Evolutionary conservation across 2,329 filamentous ascomycete genomes (phyloP), one percentile per base, ranked within the genome.

Genomic region (Anisogramma anomala): DNA sequence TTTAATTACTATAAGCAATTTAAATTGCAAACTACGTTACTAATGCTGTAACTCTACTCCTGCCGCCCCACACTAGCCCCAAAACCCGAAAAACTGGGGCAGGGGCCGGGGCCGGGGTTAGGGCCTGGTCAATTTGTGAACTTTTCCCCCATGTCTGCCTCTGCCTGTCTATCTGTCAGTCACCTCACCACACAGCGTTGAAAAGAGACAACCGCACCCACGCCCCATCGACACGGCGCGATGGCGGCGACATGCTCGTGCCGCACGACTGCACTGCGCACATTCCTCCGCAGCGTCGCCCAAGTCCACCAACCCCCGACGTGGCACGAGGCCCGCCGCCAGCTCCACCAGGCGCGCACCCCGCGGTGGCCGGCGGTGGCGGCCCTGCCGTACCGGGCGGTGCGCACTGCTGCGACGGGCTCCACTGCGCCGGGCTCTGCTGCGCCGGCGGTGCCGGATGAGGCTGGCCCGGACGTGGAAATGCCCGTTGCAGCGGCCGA

Each of bases 281-380:
- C 66, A n/a, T 74, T 74, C 44, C 54, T 72, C 10, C 64, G 63
- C 45, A 67, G 61, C 22, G 56, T 74, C 20, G 55, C 56, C 3
- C 61, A 67, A 48, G 52, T 65, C 20, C 62, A 67, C 42, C 35
- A 34, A 20, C 5, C 26, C 9, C 17, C 26, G 33, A 27, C 42
- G 27, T 45, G 42, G 42, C 42, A 10, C 14, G 28, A 22, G 22
- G 11, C 36, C 14, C 33, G 33, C 15, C 14, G 35, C 6, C 23
- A 22, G 19, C n/a, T 40, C n/a, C 33, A 20, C 4, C 19, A 32
- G 17, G 20, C 10, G 13, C 18, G 20, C 27, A 22, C 36, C 5
- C 22, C 26, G 13, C 23, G 19, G 14, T 31, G 26, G 20, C 27
- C 19, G 9, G 18, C 27, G 15, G 27, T 22, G n/a, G 9, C 13